Evolutionary conservation across 225 moss, liverwort and hornwort genomes (phyloP).

Genomic region (Physcomitrium patens): DNA sequence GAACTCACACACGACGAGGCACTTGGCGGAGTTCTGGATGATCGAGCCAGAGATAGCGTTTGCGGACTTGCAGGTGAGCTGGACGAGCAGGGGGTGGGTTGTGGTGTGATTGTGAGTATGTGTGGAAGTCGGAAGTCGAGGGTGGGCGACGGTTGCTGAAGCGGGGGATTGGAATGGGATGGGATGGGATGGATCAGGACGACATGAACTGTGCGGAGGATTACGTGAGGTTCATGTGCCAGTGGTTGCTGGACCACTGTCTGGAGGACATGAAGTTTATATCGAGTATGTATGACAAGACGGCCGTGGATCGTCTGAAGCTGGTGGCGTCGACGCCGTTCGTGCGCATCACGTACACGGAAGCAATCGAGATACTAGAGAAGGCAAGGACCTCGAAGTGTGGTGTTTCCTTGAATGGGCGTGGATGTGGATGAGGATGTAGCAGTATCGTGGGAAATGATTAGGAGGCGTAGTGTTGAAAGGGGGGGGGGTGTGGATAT

Average conservation of each 20-base stretch:
- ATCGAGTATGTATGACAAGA: slow-evolving; percentile 65
- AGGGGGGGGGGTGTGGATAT: too few species aligned
- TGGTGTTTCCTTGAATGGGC: too few species aligned
- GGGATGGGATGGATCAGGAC: slow-evolving; percentile 56
- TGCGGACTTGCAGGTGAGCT: slow-evolving; percentile 68
- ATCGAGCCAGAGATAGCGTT: slow-evolving; percentile 98
- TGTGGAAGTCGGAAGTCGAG: background rate
- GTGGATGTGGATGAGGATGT: too few species aligned
- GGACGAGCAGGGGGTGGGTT: background rate
- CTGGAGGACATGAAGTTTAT: slow-evolving; percentile 88
- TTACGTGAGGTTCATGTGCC: slow-evolving; percentile 85
- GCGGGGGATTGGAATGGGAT: background rate
- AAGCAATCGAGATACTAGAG: slow-evolving; percentile 69
- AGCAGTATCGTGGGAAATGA: too few species aligned
- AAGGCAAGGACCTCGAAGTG: slow-evolving; percentile 47
- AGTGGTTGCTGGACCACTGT: slow-evolving; percentile 93
- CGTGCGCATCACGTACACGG: slow-evolving; percentile 74
- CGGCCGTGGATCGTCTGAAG: slow-evolving; percentile 75
- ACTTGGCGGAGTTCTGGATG: slow-evolving; percentile 99
- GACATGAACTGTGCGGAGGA: slow-evolving; percentile 98
- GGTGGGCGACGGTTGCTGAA: background rate
- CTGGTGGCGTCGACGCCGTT: slow-evolving; percentile 94
- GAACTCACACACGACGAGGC: slow-evolving; percentile 91
- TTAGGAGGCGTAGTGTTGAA: too few species aligned
- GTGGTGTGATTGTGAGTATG: background rate